These are phyloP conservation scores for Lepidium campestre DNA, from an alignment of 441 rosid species.

Conservation along the genomic window DNA sequence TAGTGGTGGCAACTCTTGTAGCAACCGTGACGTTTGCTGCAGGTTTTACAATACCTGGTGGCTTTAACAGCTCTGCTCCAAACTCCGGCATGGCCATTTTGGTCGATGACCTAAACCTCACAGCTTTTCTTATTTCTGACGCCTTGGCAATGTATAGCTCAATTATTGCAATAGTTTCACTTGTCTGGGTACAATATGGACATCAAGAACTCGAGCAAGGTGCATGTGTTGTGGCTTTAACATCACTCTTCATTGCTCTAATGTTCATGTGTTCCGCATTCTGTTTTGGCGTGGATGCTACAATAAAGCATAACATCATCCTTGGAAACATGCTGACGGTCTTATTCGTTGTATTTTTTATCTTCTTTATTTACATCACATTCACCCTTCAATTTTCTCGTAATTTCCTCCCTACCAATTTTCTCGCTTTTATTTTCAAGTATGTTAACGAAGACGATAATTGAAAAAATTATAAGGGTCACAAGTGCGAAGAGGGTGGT, in stretches of 20 bases:
- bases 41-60: slow-evolving; percentile 10
- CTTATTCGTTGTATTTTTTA: too few relatives aligned
- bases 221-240: not conserved
- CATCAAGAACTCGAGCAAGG: not conserved
- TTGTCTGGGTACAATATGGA: slow-evolving; percentile 1
- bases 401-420: too few relatives aligned
- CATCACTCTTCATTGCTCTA: not conserved
- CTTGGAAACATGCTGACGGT: too few relatives aligned
- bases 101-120: not conserved
- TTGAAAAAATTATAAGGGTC: too few relatives aligned
- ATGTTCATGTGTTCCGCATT: not conserved
- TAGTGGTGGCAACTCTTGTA: slow-evolving; percentile 13
- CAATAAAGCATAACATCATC: too few relatives aligned
- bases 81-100: not conserved
- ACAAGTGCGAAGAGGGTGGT: too few relatives aligned
- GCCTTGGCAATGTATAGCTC: not conserved
- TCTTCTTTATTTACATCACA: too few relatives aligned
- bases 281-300: not conserved
- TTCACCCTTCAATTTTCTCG: too few relatives aligned
- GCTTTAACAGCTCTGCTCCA: not conserved
- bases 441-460: too few relatives aligned
- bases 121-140: not conserved
- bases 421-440: too few relatives aligned
- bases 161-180: not conserved
- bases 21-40: not conserved